These are phyloP conservation scores for Tricholoma furcatifolium DNA, from an alignment of 768 basidiomycete species.

Conservation along the genomic window DNA sequence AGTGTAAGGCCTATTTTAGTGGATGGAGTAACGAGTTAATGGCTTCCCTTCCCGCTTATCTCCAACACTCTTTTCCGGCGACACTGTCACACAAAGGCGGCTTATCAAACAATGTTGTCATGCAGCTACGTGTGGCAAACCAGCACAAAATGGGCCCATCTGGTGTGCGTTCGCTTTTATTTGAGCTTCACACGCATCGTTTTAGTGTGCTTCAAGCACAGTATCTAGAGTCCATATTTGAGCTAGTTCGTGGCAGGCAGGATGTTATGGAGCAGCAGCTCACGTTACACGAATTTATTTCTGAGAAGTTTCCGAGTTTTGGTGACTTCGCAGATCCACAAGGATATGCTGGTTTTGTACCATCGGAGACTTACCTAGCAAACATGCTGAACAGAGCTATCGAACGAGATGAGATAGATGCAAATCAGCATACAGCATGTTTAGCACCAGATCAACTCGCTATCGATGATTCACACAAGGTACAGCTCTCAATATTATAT, in stretches of 20 bases:
- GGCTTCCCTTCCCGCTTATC: slow-evolving; percentile 16
- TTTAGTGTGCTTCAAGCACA: slow-evolving; percentile 18
- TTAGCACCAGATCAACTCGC: slow-evolving; percentile 20
- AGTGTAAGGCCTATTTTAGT: slow-evolving; percentile 8
- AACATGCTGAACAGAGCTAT: slow-evolving; percentile 22
- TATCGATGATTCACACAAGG: slow-evolving; percentile 25
- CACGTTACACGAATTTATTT: background rate
- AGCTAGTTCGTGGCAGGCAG: background rate
- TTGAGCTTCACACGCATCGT: slow-evolving; percentile 19
- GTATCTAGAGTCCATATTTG: slow-evolving; percentile 21
- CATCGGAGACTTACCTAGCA: slow-evolving; percentile 19
- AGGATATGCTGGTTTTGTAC: slow-evolving; percentile 21
- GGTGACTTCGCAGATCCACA: slow-evolving; percentile 15
- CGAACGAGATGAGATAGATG: slow-evolving; percentile 22
- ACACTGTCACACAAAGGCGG: slow-evolving; percentile 16
- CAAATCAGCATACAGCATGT: slow-evolving; percentile 22
- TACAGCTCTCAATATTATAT: background rate
- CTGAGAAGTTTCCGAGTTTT: slow-evolving; percentile 12
- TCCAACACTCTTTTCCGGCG: slow-evolving; percentile 18
- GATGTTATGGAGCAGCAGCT: background rate
- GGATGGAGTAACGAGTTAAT: slow-evolving; percentile 14
- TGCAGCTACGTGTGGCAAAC: slow-evolving; percentile 16
- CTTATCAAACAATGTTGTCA: slow-evolving; percentile 14
- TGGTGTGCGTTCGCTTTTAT: slow-evolving; percentile 18
- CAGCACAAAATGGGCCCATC: slow-evolving; percentile 26